Evolutionary conservation across 106 monocot genomes (phyloP).

Genomic region (Iris macrosiphon): DNA sequence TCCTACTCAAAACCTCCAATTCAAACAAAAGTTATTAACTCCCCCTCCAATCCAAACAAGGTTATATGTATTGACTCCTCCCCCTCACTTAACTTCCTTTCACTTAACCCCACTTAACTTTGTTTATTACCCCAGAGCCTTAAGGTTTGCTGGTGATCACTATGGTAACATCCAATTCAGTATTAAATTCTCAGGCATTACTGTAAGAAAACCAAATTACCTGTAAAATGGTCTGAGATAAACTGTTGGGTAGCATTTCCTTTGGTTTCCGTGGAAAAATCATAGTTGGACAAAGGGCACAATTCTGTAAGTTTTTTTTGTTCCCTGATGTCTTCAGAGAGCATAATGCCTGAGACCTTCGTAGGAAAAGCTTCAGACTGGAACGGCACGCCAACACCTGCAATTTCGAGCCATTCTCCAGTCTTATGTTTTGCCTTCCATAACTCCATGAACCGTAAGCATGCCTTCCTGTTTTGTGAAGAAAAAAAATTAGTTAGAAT

Average conservation of each 20-base stretch:
- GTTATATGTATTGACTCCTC: no score
- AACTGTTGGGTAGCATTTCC: background rate
- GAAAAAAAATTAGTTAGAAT: background rate
- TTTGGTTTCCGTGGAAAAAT: background rate
- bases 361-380: conserved; percentile 51
- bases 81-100: no score
- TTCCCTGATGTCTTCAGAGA: conserved; percentile 6
- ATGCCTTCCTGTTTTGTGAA: conserved; percentile 48
- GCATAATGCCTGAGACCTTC: conserved; percentile 42
- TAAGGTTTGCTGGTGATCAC: no score
- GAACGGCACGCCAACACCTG: conserved; percentile 41
- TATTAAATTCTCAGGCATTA: no score
- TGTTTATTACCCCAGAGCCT: no score
- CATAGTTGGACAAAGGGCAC: conserved; percentile 1
- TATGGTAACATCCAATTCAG: no score
- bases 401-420: conserved; percentile 91
- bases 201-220: no score
- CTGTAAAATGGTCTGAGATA: background rate
- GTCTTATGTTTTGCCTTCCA: conserved; percentile 90
- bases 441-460: conserved; percentile 65
- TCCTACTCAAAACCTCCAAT: no score
- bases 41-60: no score
- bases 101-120: no score
- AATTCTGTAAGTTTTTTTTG: background rate
- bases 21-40: no score